Evolutionary conservation across 2,329 filamentous ascomycete species (phyloP), one percentile per base, ranked within the genome.

Genomic region (Colletotrichum incanum): DNA sequence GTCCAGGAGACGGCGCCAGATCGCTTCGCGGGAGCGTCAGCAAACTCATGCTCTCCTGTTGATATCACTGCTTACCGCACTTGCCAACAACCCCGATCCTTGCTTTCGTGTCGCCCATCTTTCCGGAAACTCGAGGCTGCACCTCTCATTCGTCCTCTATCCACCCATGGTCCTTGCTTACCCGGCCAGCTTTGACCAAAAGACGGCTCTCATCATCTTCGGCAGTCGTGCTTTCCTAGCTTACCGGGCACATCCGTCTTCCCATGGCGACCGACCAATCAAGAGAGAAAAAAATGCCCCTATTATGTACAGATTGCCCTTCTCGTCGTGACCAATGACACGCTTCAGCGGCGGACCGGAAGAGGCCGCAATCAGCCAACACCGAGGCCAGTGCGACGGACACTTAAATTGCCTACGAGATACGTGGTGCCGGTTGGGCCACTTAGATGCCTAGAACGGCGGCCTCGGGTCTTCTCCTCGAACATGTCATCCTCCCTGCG

Each of bases 401-500:
- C 70, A 28, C 69, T 68, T 58, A 43, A 47, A 31, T 50, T 39
- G 39, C 56, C 41, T 4, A 26, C 69, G 34, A 55, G 49, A 61
- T 47, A 68, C 58, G 31, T 63, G 64, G 54, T 60, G 60, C 34
- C 18, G 39, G 28, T 8, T 28, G 37, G 50, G 39, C 71, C 67
- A 71, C 37, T 73, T 55, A 63, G n/a, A 61, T 37, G 18, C 16
- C 56, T 39, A 37, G 23, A n/a, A 49, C 55, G 31, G 14, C 20
- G 20, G n/a, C 31, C 26, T 43, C 34, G 37, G 41, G 56, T 47
- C 37, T 71, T 34, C n/a, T n/a, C 56, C 67, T 71, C 67, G 18
- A 59, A 70, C 67, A 41, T 58, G 43, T 50, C 39, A 31, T 62
- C 56, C 66, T 71, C 67, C 67, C 67, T 71, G 67, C 71, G 54